These are phyloP conservation scores for Coprinopsis cinerea DNA, from an alignment of 768 basidiomycete species.

Conservation along the genomic window DNA sequence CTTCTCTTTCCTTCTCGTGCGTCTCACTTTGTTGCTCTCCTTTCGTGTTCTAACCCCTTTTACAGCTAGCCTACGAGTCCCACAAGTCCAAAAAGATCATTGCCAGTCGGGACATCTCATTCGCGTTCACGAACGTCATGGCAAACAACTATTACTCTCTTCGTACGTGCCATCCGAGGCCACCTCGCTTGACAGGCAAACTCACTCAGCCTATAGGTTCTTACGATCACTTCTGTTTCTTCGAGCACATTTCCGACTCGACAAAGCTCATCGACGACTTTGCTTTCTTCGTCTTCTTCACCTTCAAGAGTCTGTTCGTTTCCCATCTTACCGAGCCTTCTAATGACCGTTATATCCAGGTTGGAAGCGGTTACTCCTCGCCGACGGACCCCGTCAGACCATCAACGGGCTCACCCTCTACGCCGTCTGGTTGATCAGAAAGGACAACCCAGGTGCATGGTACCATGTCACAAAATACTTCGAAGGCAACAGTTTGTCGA, in stretches of 20 bases:
- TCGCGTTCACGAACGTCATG: conserved; percentile 97
- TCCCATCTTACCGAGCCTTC: too few species aligned
- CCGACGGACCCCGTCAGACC: conserved; percentile 94
- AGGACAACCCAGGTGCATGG: conserved; percentile 42
- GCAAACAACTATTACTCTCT: conserved; percentile 96
- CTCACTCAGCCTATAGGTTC: conserved; percentile 52
- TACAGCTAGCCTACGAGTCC: conserved; percentile 79
- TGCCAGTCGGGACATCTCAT: conserved; percentile 92
- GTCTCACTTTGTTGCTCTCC: conserved; percentile 19
- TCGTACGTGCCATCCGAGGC: conserved; percentile 49
- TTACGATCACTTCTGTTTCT: conserved; percentile 98
- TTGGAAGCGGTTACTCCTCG: conserved; percentile 52
- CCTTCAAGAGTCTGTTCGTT: conserved; percentile 92
- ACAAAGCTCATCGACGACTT: conserved; percentile 96
- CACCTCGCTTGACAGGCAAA: background rate
- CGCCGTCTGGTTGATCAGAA: conserved; percentile 61
- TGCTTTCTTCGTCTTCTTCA: conserved; percentile 99
- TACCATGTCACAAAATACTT: conserved; percentile 79
- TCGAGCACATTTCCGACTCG: conserved; percentile 92
- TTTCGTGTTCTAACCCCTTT: background rate
- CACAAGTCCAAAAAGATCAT: conserved; percentile 93
- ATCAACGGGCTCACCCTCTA: conserved; percentile 98
- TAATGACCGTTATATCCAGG: too few species aligned
- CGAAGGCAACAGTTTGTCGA: conserved; percentile 63
- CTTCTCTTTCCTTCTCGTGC: conserved; percentile 90